A percentile compares a stretch with the other conserved stretches of the same genome.
These are phyloP conservation scores for Tuber microsphaerosporum DNA, from an alignment of 495 filamentous ascomycete species.

Conservation along the genomic window DNA sequence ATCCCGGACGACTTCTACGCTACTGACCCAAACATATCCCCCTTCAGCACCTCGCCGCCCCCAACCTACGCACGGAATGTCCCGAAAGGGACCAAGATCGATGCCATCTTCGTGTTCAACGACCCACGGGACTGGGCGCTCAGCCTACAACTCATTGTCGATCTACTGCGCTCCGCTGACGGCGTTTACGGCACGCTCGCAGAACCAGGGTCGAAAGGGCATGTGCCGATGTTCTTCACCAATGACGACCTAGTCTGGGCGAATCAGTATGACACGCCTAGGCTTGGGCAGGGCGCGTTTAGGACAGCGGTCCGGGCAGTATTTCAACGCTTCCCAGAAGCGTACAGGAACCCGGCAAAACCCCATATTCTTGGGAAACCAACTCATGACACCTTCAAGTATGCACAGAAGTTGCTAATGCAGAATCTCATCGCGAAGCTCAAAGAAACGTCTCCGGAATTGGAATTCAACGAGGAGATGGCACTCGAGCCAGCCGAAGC, in stretches of 20 bases:
- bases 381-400: constrained; percentile 64
- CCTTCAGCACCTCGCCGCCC: constrained; percentile 39
- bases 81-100: constrained; percentile 57
- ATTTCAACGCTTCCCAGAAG: constrained; percentile 69
- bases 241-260: constrained; percentile 91
- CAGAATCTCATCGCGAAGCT: constrained; percentile 49
- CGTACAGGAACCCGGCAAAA: constrained; percentile 45
- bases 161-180: constrained; percentile 65
- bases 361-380: constrained; percentile 83
- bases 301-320: constrained; percentile 66
- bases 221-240: constrained; percentile 74
- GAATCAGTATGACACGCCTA: constrained; percentile 70
- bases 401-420: constrained; percentile 66
- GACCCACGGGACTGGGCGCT: constrained; percentile 85
- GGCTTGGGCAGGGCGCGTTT: constrained; percentile 90
- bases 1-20: constrained; percentile 76
- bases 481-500: constrained; percentile 8
- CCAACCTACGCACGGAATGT: constrained; percentile 44
- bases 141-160: constrained; percentile 67
- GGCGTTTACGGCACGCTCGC: constrained; percentile 75
- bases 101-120: constrained; percentile 82
- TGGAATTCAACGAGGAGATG: constrained; percentile 28
- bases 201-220: constrained; percentile 63
- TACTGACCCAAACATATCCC: constrained; percentile 59
- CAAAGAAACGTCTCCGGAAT: constrained; percentile 44